phyloP scores from a whole-genome alignment of 116 monocot species.

The Phalaenopsis hybrid region DNA sequence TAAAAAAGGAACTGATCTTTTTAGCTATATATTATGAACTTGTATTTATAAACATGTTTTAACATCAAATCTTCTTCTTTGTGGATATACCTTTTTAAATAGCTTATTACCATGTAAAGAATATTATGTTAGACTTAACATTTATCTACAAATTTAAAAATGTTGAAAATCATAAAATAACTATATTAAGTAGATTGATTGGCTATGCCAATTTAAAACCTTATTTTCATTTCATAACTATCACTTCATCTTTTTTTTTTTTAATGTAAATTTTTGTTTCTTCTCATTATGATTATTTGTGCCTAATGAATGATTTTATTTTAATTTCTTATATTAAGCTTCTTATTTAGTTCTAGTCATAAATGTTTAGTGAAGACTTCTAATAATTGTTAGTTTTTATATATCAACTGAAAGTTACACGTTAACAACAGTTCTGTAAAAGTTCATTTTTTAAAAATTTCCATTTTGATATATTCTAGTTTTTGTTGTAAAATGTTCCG shows the following conservation, averaged over 20 bases:
- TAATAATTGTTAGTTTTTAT: background rate
- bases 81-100: background rate
- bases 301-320: background rate
- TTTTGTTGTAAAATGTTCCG: background rate
- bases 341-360: background rate
- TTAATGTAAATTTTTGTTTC: background rate
- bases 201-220: background rate
- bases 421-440: background rate
- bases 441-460: background rate
- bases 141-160: background rate
- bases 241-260: background rate
- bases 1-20: background rate
- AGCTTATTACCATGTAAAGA: background rate
- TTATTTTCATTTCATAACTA: background rate
- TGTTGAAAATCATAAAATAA: background rate
- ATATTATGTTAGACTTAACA: background rate
- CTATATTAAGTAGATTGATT: background rate
- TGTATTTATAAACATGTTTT: slow-evolving; percentile 2
- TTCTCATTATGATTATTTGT: background rate
- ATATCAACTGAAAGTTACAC: background rate
- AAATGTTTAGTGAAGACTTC: background rate
- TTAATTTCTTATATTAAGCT: background rate
- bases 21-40: background rate
- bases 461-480: background rate
- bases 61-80: background rate